Base-by-base conservation (phyloP, 306 rosid species). In the Dryas alaskensis region DNA sequence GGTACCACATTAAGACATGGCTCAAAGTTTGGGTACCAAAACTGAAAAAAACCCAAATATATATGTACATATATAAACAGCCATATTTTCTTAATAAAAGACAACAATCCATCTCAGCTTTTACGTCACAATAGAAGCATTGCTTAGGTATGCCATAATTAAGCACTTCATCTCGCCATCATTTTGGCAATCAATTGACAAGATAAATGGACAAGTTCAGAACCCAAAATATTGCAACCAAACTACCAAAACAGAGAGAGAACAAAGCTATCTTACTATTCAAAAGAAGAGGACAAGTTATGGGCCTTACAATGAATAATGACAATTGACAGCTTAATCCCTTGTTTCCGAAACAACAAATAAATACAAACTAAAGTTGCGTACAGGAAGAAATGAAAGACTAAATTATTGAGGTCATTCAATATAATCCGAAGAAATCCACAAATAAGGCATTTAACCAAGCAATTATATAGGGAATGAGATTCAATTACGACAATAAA, bases 391-490 rank as follows among this genome's bases (percentile, higher is more conserved):
- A 43, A 40, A 58, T 25, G 7, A 10, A 37, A 17, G 42, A 46
- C 3, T 5, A 60, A 79, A 62, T 16, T 50, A 39, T 77, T 12
- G 14, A 4, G 46, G 67, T 62, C 60, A 31, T 27, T 68, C 60
- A 79, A 45, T 57, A 67, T 45, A 74, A 59, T 49, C 46, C 1
- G 37, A 51, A 19, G 58, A 76, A 63, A 72, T 51, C 70, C 53
- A 67, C 16, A 69, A 61, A 9, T 3, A 19, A 45, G 72, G 44
- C 53, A 60, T 48, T 42, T 53, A 45, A 52, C 43, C 40, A 31
- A 54, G 69, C 25, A 67, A 61, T 27, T 65, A 69, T 8, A 50
- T 12, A 68, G 62, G 39, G 83, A 81, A 81, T 12, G 12, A 69
- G 50, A 42, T n/a, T 11, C 52, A 57, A 62, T 43, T 27, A 43